Evolutionary conservation across 805 yeast species (phyloP).

Genomic region (Cyberlindnera veronae): DNA sequence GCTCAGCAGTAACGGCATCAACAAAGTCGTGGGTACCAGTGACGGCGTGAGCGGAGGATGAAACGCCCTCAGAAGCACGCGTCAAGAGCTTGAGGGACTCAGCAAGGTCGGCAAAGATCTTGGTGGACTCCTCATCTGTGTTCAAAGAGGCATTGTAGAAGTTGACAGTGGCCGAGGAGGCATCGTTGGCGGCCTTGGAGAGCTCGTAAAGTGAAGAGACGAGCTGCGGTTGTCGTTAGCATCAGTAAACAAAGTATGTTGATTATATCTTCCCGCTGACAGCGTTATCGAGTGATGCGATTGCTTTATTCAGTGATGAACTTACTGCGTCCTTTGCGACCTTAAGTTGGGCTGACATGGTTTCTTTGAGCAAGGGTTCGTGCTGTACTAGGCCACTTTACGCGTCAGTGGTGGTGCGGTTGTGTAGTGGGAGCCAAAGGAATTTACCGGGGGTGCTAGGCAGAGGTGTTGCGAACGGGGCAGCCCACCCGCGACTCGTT

Average conservation of each 20-base stretch:
- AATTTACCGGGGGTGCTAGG: no score
- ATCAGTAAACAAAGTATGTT: neutral
- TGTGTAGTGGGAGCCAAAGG: no score
- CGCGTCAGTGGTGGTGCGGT: neutral
- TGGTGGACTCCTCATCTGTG: conserved; percentile 42
- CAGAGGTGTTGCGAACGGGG: no score
- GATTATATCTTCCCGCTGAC: no score
- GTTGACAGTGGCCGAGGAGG: conserved; percentile 75
- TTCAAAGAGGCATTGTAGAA: conserved; percentile 60
- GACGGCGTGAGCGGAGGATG: conserved; percentile 24
- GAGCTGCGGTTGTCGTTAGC: conserved; percentile 35
- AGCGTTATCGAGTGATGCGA: no score
- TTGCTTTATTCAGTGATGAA: no score
- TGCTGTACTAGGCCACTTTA: neutral
- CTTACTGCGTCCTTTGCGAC: conserved; percentile 27
- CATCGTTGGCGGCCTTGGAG: conserved; percentile 82
- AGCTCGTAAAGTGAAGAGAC: conserved; percentile 80
- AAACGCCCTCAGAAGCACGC: conserved; percentile 32
- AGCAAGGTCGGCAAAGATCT: conserved; percentile 41
- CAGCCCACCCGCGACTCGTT: no score
- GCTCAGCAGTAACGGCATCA: conserved; percentile 6
- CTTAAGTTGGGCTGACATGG: conserved; percentile 24
- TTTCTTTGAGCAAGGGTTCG: neutral
- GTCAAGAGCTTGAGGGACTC: conserved; percentile 39
- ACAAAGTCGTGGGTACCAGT: conserved; percentile 13